phyloP scores from a whole-genome alignment of 176 grass and related monocot species.

The Ananas comosus region DNA sequence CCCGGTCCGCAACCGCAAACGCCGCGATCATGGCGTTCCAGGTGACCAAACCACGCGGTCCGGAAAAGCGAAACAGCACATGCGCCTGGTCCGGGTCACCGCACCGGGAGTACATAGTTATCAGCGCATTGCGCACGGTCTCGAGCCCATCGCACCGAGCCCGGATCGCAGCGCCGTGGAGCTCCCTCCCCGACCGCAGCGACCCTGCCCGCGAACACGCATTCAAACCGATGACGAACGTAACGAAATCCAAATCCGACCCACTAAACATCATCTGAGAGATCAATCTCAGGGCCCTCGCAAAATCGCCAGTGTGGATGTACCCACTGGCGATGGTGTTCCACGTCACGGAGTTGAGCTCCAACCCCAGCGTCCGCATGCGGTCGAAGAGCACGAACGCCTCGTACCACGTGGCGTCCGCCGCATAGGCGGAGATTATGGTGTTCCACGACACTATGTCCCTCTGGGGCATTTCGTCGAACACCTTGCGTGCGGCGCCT shows the following conservation, averaged over 20 bases:
- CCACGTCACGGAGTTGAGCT: conserved; percentile 45
- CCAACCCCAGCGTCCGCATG: conserved; percentile 16
- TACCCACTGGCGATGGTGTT: conserved; percentile 36
- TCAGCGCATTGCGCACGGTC: conserved; percentile 40
- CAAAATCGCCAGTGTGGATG: conserved; percentile 31
- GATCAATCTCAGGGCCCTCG: conserved; percentile 30
- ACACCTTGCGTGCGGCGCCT: conserved; percentile 25
- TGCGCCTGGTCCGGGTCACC: conserved; percentile 28
- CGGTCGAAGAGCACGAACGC: conserved; percentile 20
- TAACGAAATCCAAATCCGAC: conserved; percentile 33
- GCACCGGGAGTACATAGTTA: conserved; percentile 63
- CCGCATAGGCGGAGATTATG: conserved; percentile 17
- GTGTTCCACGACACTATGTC: conserved; percentile 28
- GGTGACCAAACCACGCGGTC: conserved; percentile 33
- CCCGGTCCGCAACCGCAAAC: conserved; percentile 31
- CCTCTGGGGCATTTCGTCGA: conserved; percentile 41
- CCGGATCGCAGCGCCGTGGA: conserved; percentile 40
- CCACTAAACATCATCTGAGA: conserved; percentile 29
- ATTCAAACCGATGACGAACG: conserved; percentile 41
- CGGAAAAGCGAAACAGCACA: conserved; percentile 28
- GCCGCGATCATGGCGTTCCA: conserved; percentile 60
- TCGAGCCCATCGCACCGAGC: conserved; percentile 17
- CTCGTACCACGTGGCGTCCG: conserved; percentile 11
- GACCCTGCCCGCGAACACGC: conserved; percentile 40
- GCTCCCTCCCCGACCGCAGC: conserved; percentile 40